Evolutionary conservation across 2,329 filamentous ascomycete species (phyloP), one percentile per base, ranked within the genome.

Genomic region (Coniochaeta pulveracea): DNA sequence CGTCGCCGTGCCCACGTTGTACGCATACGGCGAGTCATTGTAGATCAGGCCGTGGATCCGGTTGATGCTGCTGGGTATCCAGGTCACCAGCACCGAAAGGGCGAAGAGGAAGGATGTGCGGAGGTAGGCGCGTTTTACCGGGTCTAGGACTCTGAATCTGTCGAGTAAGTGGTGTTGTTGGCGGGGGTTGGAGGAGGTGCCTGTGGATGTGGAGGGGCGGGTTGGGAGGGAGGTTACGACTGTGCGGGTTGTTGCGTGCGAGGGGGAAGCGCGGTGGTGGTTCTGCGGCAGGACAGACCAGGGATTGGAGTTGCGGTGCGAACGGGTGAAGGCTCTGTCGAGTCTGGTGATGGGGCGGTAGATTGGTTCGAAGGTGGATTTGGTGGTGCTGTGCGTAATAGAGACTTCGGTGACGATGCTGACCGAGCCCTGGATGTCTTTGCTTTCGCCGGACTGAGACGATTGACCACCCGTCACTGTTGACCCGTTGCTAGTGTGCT

Each of bases 81-180:
- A 44, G 0, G 42, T 40, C 9, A 40, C 31, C 4, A 35, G 10
- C 4, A 44, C 35, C 4, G 40, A 36, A 14, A 41, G 5, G 8
- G 37, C 35, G 17, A 39, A 40, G 5, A 43, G 30, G 8, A 36
- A 12, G 8, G 34, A 29, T 1, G 39, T 41, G 9, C 30, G 35
- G 4, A 43, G 37, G 25, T 43, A 40, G 6, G 39, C 34, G n/a
- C 39, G 34, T 26, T 40, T 41, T 4, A 38, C 25, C 1, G 39
- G 33, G 19, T 43, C 41, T 5, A 35, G 27, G 17, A 40, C 26
- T 10, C 16, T 25, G 26, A 37, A 37, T 3, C 34, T 32, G 12
- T 29, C 28, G 10, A 36, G 19, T 3, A 41, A 33, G 10, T 19
- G 28, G n/a, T 31, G 28, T 19, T 22, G 18, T 19, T 22, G 10